Evolutionary conservation across 2,329 filamentous ascomycete species (phyloP).

Genomic region (Venturia oleaginea): DNA sequence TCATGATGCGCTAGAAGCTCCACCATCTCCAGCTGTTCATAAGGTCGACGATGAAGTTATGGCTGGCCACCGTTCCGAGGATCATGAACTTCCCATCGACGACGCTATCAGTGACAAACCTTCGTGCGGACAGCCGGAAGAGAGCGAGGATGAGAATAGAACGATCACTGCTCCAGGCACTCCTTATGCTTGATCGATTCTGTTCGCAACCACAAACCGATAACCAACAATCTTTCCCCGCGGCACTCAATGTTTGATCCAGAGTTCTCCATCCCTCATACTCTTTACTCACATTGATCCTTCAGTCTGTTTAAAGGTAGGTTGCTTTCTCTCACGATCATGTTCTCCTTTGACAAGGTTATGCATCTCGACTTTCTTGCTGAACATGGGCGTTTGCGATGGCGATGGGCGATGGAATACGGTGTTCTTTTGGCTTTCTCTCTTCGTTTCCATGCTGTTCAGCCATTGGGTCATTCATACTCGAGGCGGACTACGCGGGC

Average conservation of each 20-base stretch:
- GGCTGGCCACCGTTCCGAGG: not conserved
- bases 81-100: not conserved
- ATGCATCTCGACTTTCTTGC: not conserved
- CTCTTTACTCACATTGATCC: not conserved
- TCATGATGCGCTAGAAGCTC: not conserved
- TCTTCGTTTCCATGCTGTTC: not conserved
- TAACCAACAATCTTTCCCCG: not conserved
- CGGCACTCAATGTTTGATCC: not conserved
- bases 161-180: slow-evolving; percentile 11
- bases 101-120: not conserved
- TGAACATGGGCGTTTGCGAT: not conserved
- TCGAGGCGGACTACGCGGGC: not conserved
- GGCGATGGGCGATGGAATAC: not conserved
- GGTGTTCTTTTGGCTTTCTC: not conserved
- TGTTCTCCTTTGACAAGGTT: not conserved
- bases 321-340: not conserved
- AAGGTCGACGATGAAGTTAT: not conserved
- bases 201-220: not conserved
- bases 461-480: not conserved
- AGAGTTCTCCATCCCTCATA: not conserved
- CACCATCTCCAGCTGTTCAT: not conserved
- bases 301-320: not conserved
- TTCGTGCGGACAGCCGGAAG: slow-evolving; percentile 3
- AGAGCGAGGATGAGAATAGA: slow-evolving; percentile 5
- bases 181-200: not conserved